phyloP scores from a whole-genome alignment of 2,329 filamentous ascomycete species.

The Coniochaeta ligniaria region DNA sequence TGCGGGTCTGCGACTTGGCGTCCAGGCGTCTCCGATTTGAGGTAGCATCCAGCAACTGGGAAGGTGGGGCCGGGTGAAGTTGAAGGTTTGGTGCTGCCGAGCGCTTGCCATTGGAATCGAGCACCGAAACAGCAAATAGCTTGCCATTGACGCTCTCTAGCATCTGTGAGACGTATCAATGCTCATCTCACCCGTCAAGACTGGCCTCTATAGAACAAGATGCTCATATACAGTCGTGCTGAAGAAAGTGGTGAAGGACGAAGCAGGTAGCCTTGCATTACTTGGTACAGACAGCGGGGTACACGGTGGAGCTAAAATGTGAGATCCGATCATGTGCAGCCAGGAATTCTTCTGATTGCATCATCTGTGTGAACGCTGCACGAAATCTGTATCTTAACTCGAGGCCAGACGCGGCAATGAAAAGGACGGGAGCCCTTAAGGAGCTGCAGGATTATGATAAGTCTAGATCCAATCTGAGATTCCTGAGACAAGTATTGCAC shows the following conservation, averaged over 20 bases:
- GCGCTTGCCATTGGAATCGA: background rate
- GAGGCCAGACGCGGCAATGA: background rate
- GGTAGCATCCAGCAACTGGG: background rate
- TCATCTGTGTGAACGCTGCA: background rate
- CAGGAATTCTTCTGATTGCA: background rate
- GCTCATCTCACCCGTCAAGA: background rate
- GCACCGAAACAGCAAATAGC: background rate
- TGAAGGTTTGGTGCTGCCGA: background rate
- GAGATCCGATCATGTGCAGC: background rate
- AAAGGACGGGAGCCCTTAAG: background rate
- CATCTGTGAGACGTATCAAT: background rate
- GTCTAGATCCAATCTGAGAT: too few species aligned
- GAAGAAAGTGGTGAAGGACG: too few species aligned
- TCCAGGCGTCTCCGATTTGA: background rate
- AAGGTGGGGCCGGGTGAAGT: background rate
- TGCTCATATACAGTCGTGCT: background rate
- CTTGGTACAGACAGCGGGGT: background rate
- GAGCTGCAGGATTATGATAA: too few species aligned
- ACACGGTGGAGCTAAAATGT: background rate
- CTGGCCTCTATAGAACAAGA: background rate
- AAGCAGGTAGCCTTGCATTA: too few species aligned
- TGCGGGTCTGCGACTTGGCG: background rate
- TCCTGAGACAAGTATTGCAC: too few species aligned
- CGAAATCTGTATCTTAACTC: background rate
- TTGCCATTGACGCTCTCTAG: background rate